Evolutionary conservation across 2,329 filamentous ascomycete species (phyloP), one percentile per base, ranked within the genome.

Genomic region (Nannizziopsis barbatae): DNA sequence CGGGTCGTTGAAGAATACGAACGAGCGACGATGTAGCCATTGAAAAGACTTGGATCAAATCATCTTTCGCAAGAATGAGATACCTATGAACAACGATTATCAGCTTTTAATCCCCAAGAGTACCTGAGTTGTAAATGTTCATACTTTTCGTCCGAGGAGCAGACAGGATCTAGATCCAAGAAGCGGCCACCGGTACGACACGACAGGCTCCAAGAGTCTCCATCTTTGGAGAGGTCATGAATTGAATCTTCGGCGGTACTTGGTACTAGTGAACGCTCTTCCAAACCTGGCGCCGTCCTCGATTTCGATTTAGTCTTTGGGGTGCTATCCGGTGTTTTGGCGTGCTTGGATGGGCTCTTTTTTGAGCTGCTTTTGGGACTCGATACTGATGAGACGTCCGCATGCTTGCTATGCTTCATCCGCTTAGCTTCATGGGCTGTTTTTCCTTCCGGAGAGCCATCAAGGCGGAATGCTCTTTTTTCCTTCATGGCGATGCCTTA

Each of bases 31-130:
- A 96, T 47, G 87, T 88, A 54, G 78, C 72, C 27, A 86, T 79
- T 1, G 85, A 84, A 65, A 92, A 94, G 20, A 95, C 75, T 62
- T 88, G 84, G 47, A 95, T 72, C 8, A 83, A 82, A 22, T 78
- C 81, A 52, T 81, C 77, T 59, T 86, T 86, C 30, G 83, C 78
- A 49, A 94, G 65, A 50, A 95, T 80, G 35, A 95, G 63, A 65
- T 83, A 76, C 61, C 86, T 87, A 44, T 35, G 20, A 5, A 2
- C 39, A 52, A 52, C 7, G 22, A 3, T 3, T 27, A 27, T 27
- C 22, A 27, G 22, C 22, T 7, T 27, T n/a, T 7, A 7, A 27
- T 27, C 22, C 22, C 3, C 7, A 7, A 7, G 22, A 27, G 22
- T 7, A 27, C 7, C 7, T 27, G 22, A 27, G 7, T 27, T 27